A percentile compares a stretch with the other conserved stretches of the same genome.
phyloP scores from a whole-genome alignment of 805 yeast genomes.

The Lipomyces sp. region DNA sequence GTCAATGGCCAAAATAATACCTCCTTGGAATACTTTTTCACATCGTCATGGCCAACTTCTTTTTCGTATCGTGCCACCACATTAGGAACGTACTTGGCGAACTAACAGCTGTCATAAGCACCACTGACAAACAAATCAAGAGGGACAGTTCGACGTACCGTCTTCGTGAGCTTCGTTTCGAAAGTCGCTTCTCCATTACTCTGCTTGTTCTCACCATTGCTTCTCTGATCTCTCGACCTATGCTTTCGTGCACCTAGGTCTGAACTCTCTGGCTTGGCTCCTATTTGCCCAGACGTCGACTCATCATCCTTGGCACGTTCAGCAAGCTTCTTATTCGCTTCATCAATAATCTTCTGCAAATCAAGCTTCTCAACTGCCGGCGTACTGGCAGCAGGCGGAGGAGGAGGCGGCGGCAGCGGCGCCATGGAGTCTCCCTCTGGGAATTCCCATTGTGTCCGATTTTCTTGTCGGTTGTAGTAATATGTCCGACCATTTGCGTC shows the following conservation, averaged over 20 bases:
- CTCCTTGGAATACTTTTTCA: slow-evolving; percentile 80
- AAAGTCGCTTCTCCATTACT: slow-evolving; percentile 7
- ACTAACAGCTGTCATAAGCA: slow-evolving; percentile 43
- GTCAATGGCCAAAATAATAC: slow-evolving; percentile 8
- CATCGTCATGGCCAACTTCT: slow-evolving; percentile 70
- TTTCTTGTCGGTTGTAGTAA: slow-evolving; percentile 58
- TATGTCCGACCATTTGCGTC: slow-evolving; percentile 54
- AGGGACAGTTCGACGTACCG: slow-evolving; percentile 8
- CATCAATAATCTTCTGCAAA: slow-evolving; percentile 50
- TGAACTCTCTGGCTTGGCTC: slow-evolving; percentile 8
- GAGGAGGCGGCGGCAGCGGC: slow-evolving; percentile 43
- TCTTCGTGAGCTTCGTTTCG: slow-evolving; percentile 27
- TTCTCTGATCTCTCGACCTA: slow-evolving; percentile 7
- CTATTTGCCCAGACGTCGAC: slow-evolving; percentile 17
- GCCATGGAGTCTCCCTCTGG: slow-evolving; percentile 50
- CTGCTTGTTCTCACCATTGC: slow-evolving; percentile 8
- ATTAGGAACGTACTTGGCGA: slow-evolving; percentile 83
- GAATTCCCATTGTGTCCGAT: slow-evolving; percentile 62
- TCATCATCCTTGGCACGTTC: slow-evolving; percentile 48
- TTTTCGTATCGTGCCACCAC: slow-evolving; percentile 62
- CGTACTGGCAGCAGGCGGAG: slow-evolving; percentile 39
- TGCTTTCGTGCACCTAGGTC: slow-evolving; percentile 17
- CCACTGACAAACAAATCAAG: neutral
- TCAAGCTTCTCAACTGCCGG: slow-evolving; percentile 40
- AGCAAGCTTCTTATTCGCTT: slow-evolving; percentile 44